Conservation (phyloP, 768 basidiomycete species). For the Podaxis carcinomalis region DNA sequence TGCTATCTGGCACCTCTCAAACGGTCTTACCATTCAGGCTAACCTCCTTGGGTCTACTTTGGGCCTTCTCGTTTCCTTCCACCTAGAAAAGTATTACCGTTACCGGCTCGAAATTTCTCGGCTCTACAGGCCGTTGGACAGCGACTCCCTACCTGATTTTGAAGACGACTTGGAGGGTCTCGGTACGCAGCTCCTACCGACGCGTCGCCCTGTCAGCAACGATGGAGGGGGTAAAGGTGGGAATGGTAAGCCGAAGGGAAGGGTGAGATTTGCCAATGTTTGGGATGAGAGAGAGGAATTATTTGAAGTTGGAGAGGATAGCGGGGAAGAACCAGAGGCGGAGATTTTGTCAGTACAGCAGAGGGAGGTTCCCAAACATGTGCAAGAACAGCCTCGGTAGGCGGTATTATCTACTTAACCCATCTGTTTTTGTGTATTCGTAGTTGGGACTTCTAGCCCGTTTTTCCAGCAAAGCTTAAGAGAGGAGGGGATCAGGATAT, state of each 20-base stretch:
- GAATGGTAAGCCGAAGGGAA: conserved; percentile 7
- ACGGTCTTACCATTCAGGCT: conserved; percentile 43
- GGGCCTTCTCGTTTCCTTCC: conserved; percentile 62
- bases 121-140: conserved; percentile 69
- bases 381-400: neutral
- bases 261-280: conserved; percentile 27
- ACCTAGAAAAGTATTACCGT: conserved; percentile 74
- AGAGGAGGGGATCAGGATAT: neutral
- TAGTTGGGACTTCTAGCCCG: neutral
- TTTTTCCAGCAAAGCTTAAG: neutral
- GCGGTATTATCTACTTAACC: conserved; percentile 4
- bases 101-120: conserved; percentile 78
- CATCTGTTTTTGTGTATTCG: neutral
- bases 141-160: conserved; percentile 45
- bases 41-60: conserved; percentile 71
- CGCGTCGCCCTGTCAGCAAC: neutral
- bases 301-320: conserved; percentile 64
- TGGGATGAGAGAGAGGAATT: conserved; percentile 81
- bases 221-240: neutral
- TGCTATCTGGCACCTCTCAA: neutral
- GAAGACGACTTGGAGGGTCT: conserved; percentile 37
- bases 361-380: conserved; percentile 14
- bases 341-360: conserved; percentile 3
- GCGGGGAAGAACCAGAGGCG: conserved; percentile 38
- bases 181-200: conserved; percentile 11